Evolutionary conservation across 148 eudicot genomes (phyloP).

Genomic region (Heliosperma pusillum): DNA sequence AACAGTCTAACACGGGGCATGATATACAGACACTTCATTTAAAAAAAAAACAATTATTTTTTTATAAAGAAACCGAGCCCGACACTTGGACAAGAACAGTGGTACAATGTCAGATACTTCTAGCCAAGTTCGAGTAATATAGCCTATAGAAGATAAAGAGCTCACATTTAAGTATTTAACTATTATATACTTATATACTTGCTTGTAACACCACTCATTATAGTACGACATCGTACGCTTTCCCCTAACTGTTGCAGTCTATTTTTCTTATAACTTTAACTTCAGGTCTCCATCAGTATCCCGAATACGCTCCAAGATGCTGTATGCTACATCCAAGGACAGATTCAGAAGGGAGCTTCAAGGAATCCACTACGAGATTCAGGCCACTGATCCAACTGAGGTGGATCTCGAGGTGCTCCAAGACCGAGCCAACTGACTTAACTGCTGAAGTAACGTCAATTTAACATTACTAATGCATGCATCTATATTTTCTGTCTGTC

Average conservation of each 20-base stretch:
- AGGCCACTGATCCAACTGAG: constrained; percentile 73
- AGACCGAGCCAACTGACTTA: constrained; percentile 41
- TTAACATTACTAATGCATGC: constrained; percentile 15
- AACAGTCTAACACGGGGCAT: too few species aligned
- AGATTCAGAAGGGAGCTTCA: constrained; percentile 60
- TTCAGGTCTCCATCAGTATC: constrained; percentile 74
- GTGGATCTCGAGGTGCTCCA: constrained; percentile 58
- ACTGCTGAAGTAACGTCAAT: not conserved
- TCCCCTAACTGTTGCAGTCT: not conserved
- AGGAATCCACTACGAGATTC: constrained; percentile 76
- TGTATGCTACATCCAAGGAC: constrained; percentile 69
- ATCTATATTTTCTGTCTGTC: constrained; percentile 20
- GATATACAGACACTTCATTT: too few species aligned
- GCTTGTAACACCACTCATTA: too few species aligned
- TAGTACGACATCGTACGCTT: not conserved
- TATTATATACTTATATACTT: too few species aligned
- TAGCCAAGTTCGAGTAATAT: too few species aligned
- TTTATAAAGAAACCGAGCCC: too few species aligned
- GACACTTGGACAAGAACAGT: too few species aligned
- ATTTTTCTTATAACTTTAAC: not conserved
- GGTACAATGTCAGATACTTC: too few species aligned
- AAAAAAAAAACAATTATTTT: too few species aligned
- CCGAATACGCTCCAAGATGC: constrained; percentile 59
- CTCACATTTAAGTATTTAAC: too few species aligned
- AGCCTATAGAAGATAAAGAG: too few species aligned